A percentile compares a stretch with the other conserved stretches of the same genome.
Evolutionary conservation across 2,329 filamentous ascomycete species (phyloP).

Genomic region (Huntiella abstrusa): DNA sequence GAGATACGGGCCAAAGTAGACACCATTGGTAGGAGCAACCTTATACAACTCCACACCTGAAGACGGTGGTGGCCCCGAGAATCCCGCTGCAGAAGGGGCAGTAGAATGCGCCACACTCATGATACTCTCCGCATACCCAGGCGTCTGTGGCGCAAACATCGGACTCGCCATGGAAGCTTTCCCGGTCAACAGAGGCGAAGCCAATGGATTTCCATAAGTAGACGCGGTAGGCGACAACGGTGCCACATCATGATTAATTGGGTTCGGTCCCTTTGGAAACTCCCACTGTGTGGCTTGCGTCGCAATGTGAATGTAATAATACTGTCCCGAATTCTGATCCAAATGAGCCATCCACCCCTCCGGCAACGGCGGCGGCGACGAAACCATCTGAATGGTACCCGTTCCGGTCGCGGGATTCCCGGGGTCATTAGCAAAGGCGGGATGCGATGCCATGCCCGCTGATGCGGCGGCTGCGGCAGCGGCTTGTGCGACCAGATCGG

Average conservation of each 20-base stretch:
- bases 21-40: constrained; percentile 79
- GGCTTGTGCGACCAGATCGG: constrained; percentile 20
- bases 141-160: constrained; percentile 63
- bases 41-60: constrained; percentile 91
- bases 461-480: constrained; percentile 24
- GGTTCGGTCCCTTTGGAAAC: constrained; percentile 88
- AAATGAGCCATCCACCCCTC: constrained; percentile 98
- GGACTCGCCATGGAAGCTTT: constrained; percentile 48
- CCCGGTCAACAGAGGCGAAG: constrained; percentile 44
- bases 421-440: constrained; percentile 72
- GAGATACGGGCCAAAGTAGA: constrained; percentile 94
- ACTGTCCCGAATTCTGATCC: constrained; percentile 88
- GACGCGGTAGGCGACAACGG: constrained; percentile 70
- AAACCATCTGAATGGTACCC: constrained; percentile 22
- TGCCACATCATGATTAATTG: constrained; percentile 61
- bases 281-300: constrained; percentile 97
- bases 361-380: constrained; percentile 78
- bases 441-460: constrained; percentile 49
- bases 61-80: constrained; percentile 70
- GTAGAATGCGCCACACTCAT: constrained; percentile 60
- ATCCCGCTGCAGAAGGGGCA: constrained; percentile 61
- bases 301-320: constrained; percentile 95
- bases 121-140: constrained; percentile 70
- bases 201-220: constrained; percentile 55
- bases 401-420: neutral